A percentile compares a stretch with the other conserved stretches of the same genome.
phyloP scores from a whole-genome alignment of 495 filamentous ascomycete species.

The Lasiosphaeria miniovina region DNA sequence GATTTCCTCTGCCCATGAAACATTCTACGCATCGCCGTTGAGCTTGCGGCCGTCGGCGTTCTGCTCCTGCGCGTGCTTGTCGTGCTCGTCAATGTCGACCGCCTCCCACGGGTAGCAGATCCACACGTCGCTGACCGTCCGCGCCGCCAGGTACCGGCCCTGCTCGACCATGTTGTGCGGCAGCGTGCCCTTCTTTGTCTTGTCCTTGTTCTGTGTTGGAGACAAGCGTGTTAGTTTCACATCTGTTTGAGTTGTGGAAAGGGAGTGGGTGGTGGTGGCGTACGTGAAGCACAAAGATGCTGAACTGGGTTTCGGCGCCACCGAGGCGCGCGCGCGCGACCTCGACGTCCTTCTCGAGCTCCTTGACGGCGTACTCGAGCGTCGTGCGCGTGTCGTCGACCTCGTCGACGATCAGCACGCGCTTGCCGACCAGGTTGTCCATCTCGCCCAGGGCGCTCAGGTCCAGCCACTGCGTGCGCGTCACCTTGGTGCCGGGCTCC shows the following conservation, averaged over 20 bases:
- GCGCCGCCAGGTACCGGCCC: constrained; percentile 77
- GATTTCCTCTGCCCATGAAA: background rate
- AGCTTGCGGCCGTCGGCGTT: background rate
- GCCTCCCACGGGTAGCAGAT: constrained; percentile 99
- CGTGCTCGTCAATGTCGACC: constrained; percentile 91
- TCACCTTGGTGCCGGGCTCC: constrained; percentile 85
- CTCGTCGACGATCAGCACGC: constrained; percentile 97
- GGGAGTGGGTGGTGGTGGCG: constrained; percentile 35
- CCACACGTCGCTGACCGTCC: constrained; percentile 89
- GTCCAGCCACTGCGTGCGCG: constrained; percentile 97
- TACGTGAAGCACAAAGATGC: constrained; percentile 93
- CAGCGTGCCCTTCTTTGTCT: constrained; percentile 84
- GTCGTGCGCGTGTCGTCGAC: constrained; percentile 98
- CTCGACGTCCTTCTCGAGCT: constrained; percentile 96
- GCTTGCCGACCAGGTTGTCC: constrained; percentile 91
- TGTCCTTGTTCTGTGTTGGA: constrained; percentile 80
- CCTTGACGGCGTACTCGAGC: constrained; percentile 91
- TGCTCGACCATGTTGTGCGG: constrained; percentile 75
- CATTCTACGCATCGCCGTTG: background rate
- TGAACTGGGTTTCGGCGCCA: constrained; percentile 75
- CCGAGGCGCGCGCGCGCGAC: constrained; percentile 69
- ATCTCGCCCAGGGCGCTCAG: constrained; percentile 80
- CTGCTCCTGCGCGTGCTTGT: constrained; percentile 54
- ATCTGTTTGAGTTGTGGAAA: background rate
- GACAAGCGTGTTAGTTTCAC: background rate